Evolutionary conservation across 805 yeast genomes (phyloP).

Genomic region (Starmera caribaea): DNA sequence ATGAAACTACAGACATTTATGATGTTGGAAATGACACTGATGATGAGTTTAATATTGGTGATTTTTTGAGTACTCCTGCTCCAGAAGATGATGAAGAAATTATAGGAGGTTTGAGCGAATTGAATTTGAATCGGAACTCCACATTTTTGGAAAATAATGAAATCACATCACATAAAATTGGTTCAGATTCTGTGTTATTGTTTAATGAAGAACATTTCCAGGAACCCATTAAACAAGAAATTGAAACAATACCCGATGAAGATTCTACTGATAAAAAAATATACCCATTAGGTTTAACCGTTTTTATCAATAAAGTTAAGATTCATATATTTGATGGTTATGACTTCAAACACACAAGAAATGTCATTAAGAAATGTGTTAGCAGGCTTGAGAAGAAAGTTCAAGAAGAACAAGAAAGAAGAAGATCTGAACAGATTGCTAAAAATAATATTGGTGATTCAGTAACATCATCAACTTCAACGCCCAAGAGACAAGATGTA

Average conservation of each 20-base stretch:
- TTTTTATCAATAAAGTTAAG: conserved; percentile 27
- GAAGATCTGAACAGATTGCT: conserved; percentile 1
- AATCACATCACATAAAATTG: conserved; percentile 3
- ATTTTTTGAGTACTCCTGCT: no score
- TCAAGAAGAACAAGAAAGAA: conserved; percentile 17
- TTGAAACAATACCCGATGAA: no score
- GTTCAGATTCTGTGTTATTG: conserved; percentile 12
- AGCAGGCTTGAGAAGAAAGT: conserved; percentile 47
- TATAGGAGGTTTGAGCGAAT: no score
- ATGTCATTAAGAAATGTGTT: conserved; percentile 55
- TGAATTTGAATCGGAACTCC: no score
- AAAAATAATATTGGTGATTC: background rate
- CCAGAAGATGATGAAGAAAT: no score
- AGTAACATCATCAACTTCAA: conserved; percentile 1
- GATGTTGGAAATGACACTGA: conserved; percentile 1
- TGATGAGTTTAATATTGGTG: conserved; percentile 5
- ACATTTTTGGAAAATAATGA: background rate
- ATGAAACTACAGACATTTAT: background rate
- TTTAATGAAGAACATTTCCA: conserved; percentile 18
- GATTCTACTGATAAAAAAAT: background rate
- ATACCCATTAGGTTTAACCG: conserved; percentile 10
- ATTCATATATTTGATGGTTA: conserved; percentile 76
- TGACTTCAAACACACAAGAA: conserved; percentile 80
- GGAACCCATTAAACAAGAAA: background rate
- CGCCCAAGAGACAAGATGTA: conserved; percentile 12